Percentiles rank a stretch among this genome's conserved stretches.
Conservation (phyloP, 306 rosid species). For the Casuarina equisetifolia region DNA sequence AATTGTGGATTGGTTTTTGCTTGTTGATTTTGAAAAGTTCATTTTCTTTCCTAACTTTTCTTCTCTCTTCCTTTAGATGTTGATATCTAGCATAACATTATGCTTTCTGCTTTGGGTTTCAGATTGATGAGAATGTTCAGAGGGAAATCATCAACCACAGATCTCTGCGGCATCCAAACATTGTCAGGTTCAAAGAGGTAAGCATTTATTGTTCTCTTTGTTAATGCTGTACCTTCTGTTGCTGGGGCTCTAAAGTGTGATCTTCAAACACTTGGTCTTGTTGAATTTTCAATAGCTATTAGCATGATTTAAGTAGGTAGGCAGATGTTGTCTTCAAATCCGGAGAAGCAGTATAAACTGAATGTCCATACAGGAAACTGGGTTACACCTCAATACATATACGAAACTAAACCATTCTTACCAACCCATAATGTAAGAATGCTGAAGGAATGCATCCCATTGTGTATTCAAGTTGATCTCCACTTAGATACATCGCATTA, state of each 20-base stretch:
- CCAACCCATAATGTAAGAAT: background rate
- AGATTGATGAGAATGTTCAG: constrained; percentile 89
- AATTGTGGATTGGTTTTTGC: too few relatives aligned
- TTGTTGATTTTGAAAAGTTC: background rate
- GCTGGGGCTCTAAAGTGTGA: background rate
- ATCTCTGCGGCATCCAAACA: constrained; percentile 82
- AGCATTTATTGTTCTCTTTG: constrained; percentile 16
- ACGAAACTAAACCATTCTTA: background rate
- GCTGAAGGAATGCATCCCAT: background rate
- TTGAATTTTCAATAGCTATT: background rate
- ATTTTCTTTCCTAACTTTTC: background rate
- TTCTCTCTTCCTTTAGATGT: background rate
- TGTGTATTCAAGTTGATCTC: background rate
- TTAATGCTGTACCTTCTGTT: background rate
- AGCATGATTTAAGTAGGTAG: background rate
- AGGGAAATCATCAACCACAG: constrained; percentile 87
- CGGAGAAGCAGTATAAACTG: background rate
- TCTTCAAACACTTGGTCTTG: background rate
- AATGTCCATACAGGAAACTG: background rate
- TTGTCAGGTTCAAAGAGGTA: constrained; percentile 90
- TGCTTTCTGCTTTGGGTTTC: constrained; percentile 31
- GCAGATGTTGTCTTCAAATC: too few relatives aligned
- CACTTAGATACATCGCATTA: background rate
- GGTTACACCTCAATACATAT: too few relatives aligned
- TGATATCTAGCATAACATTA: constrained; percentile 7